These are phyloP conservation scores for Neolentinus lepideus DNA, from an alignment of 1,284 basidiomycete genomes.

Conservation along the genomic window DNA sequence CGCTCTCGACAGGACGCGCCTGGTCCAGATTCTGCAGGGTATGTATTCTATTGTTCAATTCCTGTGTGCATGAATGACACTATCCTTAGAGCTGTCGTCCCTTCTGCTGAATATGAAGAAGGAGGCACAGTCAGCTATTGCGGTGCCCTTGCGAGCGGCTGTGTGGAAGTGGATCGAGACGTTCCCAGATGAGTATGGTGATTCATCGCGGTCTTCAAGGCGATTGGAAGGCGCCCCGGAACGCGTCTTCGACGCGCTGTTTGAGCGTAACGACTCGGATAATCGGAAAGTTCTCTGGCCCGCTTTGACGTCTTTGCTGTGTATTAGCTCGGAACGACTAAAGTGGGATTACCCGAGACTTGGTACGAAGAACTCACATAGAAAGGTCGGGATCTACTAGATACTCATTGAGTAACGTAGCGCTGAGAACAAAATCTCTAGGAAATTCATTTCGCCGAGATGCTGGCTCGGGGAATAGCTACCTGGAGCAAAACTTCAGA, in stretches of 20 bases:
- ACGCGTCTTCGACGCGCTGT: slow-evolving; percentile 75
- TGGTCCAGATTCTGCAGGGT: slow-evolving; percentile 66
- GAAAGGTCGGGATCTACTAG: slow-evolving; percentile 29
- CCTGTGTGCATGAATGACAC: slow-evolving; percentile 1
- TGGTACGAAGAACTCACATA: slow-evolving; percentile 20
- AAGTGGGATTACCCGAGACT: background rate
- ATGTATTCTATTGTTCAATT: slow-evolving; percentile 8
- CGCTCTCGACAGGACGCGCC: slow-evolving; percentile 55
- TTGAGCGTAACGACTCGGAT: slow-evolving; percentile 47
- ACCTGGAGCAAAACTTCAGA: slow-evolving; percentile 50
- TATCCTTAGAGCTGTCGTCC: slow-evolving; percentile 65
- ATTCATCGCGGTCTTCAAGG: slow-evolving; percentile 56
- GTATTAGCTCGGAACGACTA: slow-evolving; percentile 75
- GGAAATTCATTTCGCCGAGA: slow-evolving; percentile 51
- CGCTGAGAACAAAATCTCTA: slow-evolving; percentile 11
- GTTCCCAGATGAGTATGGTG: slow-evolving; percentile 77
- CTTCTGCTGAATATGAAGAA: slow-evolving; percentile 81
- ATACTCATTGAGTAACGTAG: background rate
- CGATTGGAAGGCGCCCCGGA: slow-evolving; percentile 77
- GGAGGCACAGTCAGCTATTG: slow-evolving; percentile 68
- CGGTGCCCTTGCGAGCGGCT: slow-evolving; percentile 69
- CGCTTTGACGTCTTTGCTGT: slow-evolving; percentile 69
- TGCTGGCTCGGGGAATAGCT: slow-evolving; percentile 44
- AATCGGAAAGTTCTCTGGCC: slow-evolving; percentile 72
- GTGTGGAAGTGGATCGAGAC: slow-evolving; percentile 92